Conservation (phyloP, 257 asterid genomes). For the Phtheirospermum japonicum region DNA sequence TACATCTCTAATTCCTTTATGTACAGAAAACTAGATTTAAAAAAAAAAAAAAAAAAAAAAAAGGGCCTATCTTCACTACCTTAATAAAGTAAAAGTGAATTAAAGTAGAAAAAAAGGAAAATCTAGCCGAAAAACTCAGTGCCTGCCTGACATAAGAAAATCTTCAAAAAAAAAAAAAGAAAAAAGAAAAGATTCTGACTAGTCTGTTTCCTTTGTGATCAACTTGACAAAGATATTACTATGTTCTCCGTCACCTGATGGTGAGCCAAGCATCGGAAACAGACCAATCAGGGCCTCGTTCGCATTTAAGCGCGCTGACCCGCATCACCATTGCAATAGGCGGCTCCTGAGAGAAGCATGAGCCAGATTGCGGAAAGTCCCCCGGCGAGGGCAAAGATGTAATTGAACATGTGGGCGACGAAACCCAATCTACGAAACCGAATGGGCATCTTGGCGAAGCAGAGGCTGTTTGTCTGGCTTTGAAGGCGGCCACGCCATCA, state of each 20-base stretch:
- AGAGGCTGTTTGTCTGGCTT: background rate
- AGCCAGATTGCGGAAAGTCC: slow-evolving; percentile 20
- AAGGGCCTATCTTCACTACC: background rate
- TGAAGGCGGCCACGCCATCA: background rate
- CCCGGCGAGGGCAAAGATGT: slow-evolving; percentile 41
- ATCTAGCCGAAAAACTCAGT: background rate
- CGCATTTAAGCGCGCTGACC: slow-evolving; percentile 35
- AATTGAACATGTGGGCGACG: slow-evolving; percentile 46
- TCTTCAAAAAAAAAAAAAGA: background rate
- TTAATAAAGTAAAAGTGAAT: background rate
- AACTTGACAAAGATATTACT: background rate
- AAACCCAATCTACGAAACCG: slow-evolving; percentile 38
- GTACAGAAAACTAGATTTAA: background rate
- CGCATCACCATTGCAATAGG: slow-evolving; percentile 29
- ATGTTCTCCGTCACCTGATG: slow-evolving; percentile 48
- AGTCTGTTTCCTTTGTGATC: background rate
- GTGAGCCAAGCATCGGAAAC: slow-evolving; percentile 57
- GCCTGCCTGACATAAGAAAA: slow-evolving; percentile 3
- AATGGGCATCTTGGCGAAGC: slow-evolving; percentile 44
- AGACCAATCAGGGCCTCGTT: slow-evolving; percentile 43
- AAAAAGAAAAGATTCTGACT: background rate
- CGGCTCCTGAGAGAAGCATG: background rate
- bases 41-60: background rate
- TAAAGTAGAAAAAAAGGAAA: too few species aligned
- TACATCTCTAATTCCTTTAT: background rate